These are phyloP conservation scores for Cordyceps fumosorosea DNA, from an alignment of 2,329 filamentous ascomycete genomes.

Conservation along the genomic window DNA sequence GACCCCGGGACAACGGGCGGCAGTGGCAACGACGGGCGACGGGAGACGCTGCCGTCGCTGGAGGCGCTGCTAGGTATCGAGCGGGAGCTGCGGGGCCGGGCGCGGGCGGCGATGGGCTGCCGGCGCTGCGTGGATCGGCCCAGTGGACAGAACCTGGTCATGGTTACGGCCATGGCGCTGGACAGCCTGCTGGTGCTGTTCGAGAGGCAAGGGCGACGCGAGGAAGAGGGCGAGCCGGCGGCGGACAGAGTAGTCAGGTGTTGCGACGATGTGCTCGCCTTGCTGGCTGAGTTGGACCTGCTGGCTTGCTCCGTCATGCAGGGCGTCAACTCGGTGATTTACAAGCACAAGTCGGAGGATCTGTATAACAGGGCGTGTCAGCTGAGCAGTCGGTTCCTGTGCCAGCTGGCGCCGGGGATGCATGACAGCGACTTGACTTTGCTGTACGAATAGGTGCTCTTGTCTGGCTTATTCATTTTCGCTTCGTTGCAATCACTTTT, in stretches of 20 bases:
- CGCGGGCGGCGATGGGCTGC: neutral
- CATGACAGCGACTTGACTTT: neutral
- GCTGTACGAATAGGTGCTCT: no score
- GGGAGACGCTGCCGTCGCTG: neutral
- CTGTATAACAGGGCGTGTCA: neutral
- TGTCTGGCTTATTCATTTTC: no score
- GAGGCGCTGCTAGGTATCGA: neutral
- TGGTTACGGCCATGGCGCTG: neutral
- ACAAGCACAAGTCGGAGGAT: neutral
- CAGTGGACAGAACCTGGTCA: neutral
- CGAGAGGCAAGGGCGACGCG: neutral
- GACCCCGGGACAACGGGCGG: neutral
- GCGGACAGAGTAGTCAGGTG: neutral
- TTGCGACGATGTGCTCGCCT: neutral
- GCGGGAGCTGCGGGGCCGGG: neutral
- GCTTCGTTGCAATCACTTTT: no score
- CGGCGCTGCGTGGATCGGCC: neutral
- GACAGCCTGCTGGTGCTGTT: neutral
- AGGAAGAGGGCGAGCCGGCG: neutral
- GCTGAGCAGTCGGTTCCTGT: neutral
- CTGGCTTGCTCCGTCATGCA: neutral
- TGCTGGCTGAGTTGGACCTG: neutral
- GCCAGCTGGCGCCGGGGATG: neutral
- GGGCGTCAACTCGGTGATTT: neutral
- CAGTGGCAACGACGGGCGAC: no score